A percentile compares a stretch with the other conserved stretches of the same genome.
Conservation (phyloP, 257 asterid species). For the Euphrasia confusa region DNA sequence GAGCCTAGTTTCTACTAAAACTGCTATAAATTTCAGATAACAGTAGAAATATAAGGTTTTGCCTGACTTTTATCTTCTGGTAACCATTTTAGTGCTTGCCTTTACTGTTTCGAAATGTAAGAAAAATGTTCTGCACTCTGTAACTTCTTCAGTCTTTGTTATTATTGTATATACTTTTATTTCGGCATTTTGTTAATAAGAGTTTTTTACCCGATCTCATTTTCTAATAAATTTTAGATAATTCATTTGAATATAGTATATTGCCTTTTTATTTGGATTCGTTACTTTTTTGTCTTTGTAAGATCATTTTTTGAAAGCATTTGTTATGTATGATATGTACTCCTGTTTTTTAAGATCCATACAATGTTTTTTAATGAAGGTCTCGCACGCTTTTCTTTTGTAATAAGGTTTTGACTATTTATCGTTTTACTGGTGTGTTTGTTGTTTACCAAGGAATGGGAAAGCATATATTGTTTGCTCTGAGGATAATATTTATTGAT, state of each 20-base stretch:
- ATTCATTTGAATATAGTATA: conserved; percentile 26
- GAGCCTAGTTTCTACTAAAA: conserved; percentile 56
- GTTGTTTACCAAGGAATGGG: conserved; percentile 16
- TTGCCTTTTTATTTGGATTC: conserved; percentile 14
- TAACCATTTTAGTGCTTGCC: conserved; percentile 23
- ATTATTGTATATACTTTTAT: conserved; percentile 21
- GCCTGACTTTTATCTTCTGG: conserved; percentile 15
- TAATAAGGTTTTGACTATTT: neutral
- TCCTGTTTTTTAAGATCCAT: conserved; percentile 20
- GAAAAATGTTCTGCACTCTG: conserved; percentile 31
- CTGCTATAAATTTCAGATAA: conserved; percentile 39
- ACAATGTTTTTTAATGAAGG: neutral
- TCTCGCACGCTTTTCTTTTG: neutral
- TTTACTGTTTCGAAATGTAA: conserved; percentile 36
- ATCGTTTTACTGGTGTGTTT: conserved; percentile 2
- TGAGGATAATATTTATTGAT: conserved; percentile 37
- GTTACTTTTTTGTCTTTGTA: conserved; percentile 10
- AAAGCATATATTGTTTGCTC: conserved; percentile 22
- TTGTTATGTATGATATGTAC: neutral
- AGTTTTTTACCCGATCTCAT: conserved; percentile 29
- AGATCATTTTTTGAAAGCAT: conserved; percentile 19
- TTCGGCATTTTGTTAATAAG: conserved; percentile 31
- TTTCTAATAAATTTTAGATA: conserved; percentile 25
- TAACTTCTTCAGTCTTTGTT: conserved; percentile 27
- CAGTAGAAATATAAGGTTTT: conserved; percentile 21